Conservation (phyloP, 352 stramenopile species). For the Elongisporangium senticosum region DNA sequence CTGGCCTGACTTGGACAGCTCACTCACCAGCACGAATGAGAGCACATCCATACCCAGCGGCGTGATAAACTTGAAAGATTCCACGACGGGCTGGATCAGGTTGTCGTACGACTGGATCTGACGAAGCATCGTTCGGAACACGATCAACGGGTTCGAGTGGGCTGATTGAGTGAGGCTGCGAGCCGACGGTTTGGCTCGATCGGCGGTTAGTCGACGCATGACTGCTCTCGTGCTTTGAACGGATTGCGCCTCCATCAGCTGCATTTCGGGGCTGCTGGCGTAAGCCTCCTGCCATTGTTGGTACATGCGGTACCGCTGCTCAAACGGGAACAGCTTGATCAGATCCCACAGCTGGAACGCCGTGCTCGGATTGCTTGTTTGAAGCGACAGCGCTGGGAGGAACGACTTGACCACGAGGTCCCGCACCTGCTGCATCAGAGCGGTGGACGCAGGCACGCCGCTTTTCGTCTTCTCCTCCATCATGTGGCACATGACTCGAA, state of each 20-base stretch:
- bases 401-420: conserved; percentile 55
- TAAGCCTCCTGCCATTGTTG: conserved; percentile 73
- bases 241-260: conserved; percentile 62
- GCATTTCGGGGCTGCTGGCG: conserved; percentile 43
- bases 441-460: conserved; percentile 5
- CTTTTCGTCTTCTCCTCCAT: conserved; percentile 37
- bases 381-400: conserved; percentile 67
- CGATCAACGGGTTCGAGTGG: conserved; percentile 91
- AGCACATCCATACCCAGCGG: conserved; percentile 93
- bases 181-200: conserved; percentile 73
- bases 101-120: conserved; percentile 98
- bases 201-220: conserved; percentile 78
- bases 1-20: conserved; percentile 80
- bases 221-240: conserved; percentile 66
- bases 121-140: conserved; percentile 92
- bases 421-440: conserved; percentile 32
- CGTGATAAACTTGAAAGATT: conserved; percentile 93
- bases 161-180: conserved; percentile 83
- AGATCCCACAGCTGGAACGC: conserved; percentile 82
- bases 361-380: conserved; percentile 69
- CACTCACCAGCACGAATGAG: conserved; percentile 89
- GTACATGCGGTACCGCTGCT: conserved; percentile 79
- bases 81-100: conserved; percentile 93
- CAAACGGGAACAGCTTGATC: conserved; percentile 68
- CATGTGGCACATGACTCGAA: conserved; percentile 54